Base-by-base conservation (phyloP, 306 rosid genomes). In the Quercus cerris region DNA sequence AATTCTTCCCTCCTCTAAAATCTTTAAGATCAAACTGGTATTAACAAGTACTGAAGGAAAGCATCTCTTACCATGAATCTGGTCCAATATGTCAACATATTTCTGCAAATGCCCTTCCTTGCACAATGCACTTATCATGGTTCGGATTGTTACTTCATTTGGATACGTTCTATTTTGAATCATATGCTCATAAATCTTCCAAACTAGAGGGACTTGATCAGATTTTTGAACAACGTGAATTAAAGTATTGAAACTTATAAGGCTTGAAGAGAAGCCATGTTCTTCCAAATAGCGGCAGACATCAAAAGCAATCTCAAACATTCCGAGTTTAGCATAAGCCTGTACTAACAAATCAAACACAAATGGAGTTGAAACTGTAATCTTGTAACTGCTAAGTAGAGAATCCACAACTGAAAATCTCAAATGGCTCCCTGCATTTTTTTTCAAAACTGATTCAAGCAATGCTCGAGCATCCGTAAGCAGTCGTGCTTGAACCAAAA, bases 101-200 rank as follows among this genome's bases (percentile, higher is more conserved):
- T 80, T 84, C 83, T 67, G 88, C 84, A 94, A 69, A 67, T 87
- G 77, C 66, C 99, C 99, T 52, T 90, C 95, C 80, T 88, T 92
- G 82, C 99, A 93, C 84, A 94, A 76, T 6, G 91, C 87, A 70
- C 84, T 82, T 51, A 89, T 78, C 94, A 94, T 85, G 56, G 84
- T 90, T 70, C 86, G 81, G 41, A 87, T 79, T 2, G 88, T 91
- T n/a, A 75, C 84, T 10, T 12, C 72, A 67, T 89, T 84, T 25
- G 97, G 94, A 67, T 86, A 93, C 64, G 74, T 23, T 75, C 97
- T 85, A 30, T 63, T 73, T 73, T 27, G 74, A 82, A 94, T 77
- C 95, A 91, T 93, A 78, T 83, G 92, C 87, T 90, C 94, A 35
- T 91, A 91, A 85, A 94, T 82, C 64, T 87, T 84, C 97, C 94